Conservation (phyloP, 2,329 filamentous ascomycete species). For the Aspergillus sp. region DNA sequence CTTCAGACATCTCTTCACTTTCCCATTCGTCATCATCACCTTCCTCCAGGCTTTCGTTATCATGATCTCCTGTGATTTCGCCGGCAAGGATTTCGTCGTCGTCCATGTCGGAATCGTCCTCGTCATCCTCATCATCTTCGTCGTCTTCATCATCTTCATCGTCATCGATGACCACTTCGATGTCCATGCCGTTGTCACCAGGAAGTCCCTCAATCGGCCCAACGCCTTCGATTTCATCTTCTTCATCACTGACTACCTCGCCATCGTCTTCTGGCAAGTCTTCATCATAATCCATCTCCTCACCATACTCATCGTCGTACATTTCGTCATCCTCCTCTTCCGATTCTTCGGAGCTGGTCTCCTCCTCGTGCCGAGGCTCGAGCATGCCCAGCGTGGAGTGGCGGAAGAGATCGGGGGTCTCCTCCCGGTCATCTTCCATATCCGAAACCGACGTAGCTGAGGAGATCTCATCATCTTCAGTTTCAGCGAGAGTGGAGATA, state of each 20-base stretch:
- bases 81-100: constrained; percentile 54
- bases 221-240: constrained; percentile 78
- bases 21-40: constrained; percentile 54
- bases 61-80: constrained; percentile 59
- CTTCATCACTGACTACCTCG: constrained; percentile 86
- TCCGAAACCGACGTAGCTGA: constrained; percentile 89
- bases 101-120: constrained; percentile 63
- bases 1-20: constrained; percentile 51
- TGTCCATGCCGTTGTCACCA: constrained; percentile 65
- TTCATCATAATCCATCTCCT: constrained; percentile 92
- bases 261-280: constrained; percentile 77
- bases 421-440: constrained; percentile 80
- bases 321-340: constrained; percentile 82
- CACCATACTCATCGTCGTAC: constrained; percentile 85
- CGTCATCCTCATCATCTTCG: constrained; percentile 59
- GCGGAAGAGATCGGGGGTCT: constrained; percentile 94
- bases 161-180: constrained; percentile 85
- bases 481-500: constrained; percentile 66
- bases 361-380: constrained; percentile 77
- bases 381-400: constrained; percentile 96
- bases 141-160: constrained; percentile 66
- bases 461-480: constrained; percentile 82
- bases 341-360: constrained; percentile 71
- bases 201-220: constrained; percentile 68
- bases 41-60: constrained; percentile 51